A percentile compares a stretch with the other conserved stretches of the same genome.
phyloP scores from a whole-genome alignment of 305 asterid species.

The Rubia balearica region DNA sequence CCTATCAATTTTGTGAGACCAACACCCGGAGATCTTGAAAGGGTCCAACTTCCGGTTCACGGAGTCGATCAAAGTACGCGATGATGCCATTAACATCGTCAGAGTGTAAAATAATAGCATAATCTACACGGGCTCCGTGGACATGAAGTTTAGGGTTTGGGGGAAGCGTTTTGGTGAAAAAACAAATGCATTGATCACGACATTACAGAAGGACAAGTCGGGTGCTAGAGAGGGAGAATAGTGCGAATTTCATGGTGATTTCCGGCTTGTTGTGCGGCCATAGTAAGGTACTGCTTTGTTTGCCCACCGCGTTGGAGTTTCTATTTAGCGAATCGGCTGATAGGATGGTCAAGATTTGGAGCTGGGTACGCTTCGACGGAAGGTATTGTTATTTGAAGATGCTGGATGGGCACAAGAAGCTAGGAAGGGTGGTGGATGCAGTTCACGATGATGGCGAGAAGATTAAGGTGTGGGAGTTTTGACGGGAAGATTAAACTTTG shows the following conservation, averaged over 20 bases:
- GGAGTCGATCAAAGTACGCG: constrained; percentile 56
- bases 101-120: constrained; percentile 30
- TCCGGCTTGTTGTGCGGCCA: constrained; percentile 76
- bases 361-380: constrained; percentile 36
- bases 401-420: constrained; percentile 55
- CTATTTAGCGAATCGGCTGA: constrained; percentile 79
- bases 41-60: constrained; percentile 29
- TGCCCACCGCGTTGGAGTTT: constrained; percentile 46
- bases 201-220: constrained; percentile 66
- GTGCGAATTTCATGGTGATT: constrained; percentile 64
- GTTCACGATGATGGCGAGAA: constrained; percentile 20
- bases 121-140: constrained; percentile 72
- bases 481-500: constrained; percentile 77
- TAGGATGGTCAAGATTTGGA: constrained; percentile 78
- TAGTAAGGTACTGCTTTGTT: constrained; percentile 48
- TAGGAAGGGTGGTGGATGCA: constrained; percentile 65
- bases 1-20: constrained; percentile 67
- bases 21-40: constrained; percentile 54
- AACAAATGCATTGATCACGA: constrained; percentile 37
- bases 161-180: constrained; percentile 28
- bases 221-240: constrained; percentile 87
- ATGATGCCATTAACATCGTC: constrained; percentile 67
- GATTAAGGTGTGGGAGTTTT: constrained; percentile 69
- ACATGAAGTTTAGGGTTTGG: constrained; percentile 59
- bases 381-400: constrained; percentile 54